Percentiles rank a stretch among this genome's conserved stretches.
phyloP scores from a whole-genome alignment of 768 basidiomycete genomes.

The Filobasidium floriforme region DNA sequence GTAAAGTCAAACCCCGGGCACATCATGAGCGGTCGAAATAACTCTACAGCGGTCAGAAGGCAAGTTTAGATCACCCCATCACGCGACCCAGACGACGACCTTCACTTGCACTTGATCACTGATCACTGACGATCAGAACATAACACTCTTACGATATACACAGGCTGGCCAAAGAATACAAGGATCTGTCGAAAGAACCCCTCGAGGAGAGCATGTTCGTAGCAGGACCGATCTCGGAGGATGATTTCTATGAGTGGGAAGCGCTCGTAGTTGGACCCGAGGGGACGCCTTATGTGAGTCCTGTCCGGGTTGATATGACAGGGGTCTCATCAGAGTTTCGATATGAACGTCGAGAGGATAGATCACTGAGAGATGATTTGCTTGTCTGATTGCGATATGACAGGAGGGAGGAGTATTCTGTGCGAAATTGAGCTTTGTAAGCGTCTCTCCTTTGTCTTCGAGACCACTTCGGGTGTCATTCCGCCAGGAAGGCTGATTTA shows the following conservation, averaged over 20 bases:
- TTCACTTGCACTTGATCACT: not conserved
- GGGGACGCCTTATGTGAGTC: constrained; percentile 81
- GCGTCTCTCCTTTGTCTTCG: constrained; percentile 39
- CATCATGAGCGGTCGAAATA: not conserved
- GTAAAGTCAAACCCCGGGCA: too few species aligned
- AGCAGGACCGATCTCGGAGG: constrained; percentile 82
- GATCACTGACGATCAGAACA: not conserved
- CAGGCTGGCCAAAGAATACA: constrained; percentile 46
- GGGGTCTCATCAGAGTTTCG: not conserved
- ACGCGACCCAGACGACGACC: not conserved
- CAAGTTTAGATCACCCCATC: not conserved
- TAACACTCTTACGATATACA: not conserved
- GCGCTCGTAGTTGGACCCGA: constrained; percentile 88
- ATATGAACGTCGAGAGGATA: constrained; percentile 10
- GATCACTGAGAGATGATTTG: not conserved
- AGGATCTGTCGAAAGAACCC: constrained; percentile 44
- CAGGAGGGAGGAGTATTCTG: constrained; percentile 93
- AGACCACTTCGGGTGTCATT: too few species aligned
- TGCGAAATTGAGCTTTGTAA: constrained; percentile 83
- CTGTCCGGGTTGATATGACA: constrained; percentile 2
- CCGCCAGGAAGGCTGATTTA: too few species aligned
- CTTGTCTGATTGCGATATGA: constrained; percentile 6
- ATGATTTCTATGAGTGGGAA: constrained; percentile 94
- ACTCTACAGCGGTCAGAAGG: not conserved
- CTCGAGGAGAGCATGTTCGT: constrained; percentile 83